phyloP scores from a whole-genome alignment of 2,329 filamentous ascomycete genomes.

The Mariannaea sp. region DNA sequence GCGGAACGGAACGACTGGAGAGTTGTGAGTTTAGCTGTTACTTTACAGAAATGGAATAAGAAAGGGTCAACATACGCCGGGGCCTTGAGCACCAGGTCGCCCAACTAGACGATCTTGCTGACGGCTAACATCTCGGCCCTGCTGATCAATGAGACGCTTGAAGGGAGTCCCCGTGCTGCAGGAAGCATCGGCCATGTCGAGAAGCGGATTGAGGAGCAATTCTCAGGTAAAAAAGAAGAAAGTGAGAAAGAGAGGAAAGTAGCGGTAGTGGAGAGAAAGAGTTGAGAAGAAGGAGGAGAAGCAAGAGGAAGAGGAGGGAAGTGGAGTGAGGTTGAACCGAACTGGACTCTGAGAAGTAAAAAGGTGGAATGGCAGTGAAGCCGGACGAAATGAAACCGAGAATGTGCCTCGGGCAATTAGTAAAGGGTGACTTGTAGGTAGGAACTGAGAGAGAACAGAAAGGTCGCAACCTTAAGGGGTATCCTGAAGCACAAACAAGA shows the following conservation, averaged over 20 bases:
- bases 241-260: neutral
- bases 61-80: conserved; percentile 38
- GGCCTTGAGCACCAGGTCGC: conserved; percentile 35
- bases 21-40: conserved; percentile 9
- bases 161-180: conserved; percentile 51
- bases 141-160: conserved; percentile 50
- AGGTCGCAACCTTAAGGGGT: neutral
- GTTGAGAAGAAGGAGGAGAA: neutral
- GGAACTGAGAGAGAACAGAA: neutral
- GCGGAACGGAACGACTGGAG: conserved; percentile 44
- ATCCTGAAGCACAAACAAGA: neutral
- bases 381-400: neutral
- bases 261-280: too few relatives aligned
- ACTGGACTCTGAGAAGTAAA: neutral
- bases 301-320: neutral
- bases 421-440: neutral
- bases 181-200: conserved; percentile 47
- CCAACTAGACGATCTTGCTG: conserved; percentile 48
- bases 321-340: neutral
- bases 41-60: neutral
- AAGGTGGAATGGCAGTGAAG: neutral
- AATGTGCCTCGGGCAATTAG: conserved; percentile 1
- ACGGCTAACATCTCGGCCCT: conserved; percentile 48
- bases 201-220: neutral
- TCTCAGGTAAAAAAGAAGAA: too few relatives aligned